A percentile compares a stretch with the other conserved stretches of the same genome.
These are phyloP conservation scores for Xylariaceae sp. DNA, from an alignment of 2,329 filamentous ascomycete genomes.

Conservation along the genomic window DNA sequence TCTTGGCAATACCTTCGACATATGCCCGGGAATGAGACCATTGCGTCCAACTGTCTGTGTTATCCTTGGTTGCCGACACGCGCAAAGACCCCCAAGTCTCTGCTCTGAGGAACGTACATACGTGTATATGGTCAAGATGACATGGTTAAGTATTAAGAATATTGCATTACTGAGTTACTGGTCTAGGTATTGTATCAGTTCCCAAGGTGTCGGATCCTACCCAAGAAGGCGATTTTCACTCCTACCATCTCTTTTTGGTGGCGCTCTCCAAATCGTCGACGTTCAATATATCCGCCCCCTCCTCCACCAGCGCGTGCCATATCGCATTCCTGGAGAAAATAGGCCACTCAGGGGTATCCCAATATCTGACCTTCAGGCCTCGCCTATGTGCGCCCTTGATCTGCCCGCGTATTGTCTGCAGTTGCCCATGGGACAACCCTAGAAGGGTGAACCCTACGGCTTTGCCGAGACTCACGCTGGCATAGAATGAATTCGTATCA, in stretches of 20 bases:
- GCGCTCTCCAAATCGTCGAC: slow-evolving; percentile 54
- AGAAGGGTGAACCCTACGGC: slow-evolving; percentile 44
- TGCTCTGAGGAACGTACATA: too few species aligned
- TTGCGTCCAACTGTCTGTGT: too few species aligned
- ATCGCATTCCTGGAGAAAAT: slow-evolving; percentile 47
- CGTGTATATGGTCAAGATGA: too few species aligned
- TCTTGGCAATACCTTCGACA: too few species aligned
- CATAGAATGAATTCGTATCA: slow-evolving; percentile 54
- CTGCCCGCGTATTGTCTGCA: slow-evolving; percentile 38
- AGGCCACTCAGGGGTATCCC: slow-evolving; percentile 57
- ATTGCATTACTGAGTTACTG: too few species aligned
- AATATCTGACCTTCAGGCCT: slow-evolving; percentile 56
- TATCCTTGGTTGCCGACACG: too few species aligned
- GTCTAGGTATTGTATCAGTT: too few species aligned
- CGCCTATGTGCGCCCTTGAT: slow-evolving; percentile 38
- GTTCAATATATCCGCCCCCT: slow-evolving; percentile 58
- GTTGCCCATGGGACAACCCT: slow-evolving; percentile 36
- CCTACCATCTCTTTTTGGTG: slow-evolving; percentile 35
- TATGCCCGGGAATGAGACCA: too few species aligned
- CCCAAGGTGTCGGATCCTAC: too few species aligned
- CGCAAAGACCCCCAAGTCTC: too few species aligned
- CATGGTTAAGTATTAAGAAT: too few species aligned
- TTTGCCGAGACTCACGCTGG: slow-evolving; percentile 47
- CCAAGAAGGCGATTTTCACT: too few species aligned
- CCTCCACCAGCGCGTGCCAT: slow-evolving; percentile 51